Conservation (phyloP, 768 basidiomycete species). For the Cystoderma amianthinum region DNA sequence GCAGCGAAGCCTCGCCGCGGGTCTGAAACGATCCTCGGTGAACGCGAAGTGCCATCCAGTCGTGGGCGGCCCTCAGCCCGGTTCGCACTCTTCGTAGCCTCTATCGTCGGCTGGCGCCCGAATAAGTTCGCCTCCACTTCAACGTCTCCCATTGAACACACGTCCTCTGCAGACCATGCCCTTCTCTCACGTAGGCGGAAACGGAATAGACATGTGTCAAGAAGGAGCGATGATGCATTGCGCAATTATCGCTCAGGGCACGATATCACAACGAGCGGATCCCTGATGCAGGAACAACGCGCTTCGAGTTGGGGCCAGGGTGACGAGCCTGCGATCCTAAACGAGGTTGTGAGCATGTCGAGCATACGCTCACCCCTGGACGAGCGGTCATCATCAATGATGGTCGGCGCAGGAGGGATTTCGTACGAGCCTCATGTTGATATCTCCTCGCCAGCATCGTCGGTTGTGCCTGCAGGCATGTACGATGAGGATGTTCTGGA, state of each 20-base stretch:
- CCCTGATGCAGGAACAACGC: constrained; percentile 39
- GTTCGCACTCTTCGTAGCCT: neutral
- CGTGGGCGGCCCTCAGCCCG: neutral
- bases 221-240: constrained; percentile 44
- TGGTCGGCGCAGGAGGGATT: constrained; percentile 8
- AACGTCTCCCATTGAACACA: neutral
- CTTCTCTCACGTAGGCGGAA: neutral
- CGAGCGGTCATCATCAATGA: neutral
- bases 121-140: constrained; percentile 6
- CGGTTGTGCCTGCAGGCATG: neutral
- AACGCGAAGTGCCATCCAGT: constrained; percentile 1
- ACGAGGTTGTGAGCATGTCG: constrained; percentile 15
- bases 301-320: constrained; percentile 62
- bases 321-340: constrained; percentile 30
- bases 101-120: constrained; percentile 10
- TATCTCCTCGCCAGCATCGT: neutral
- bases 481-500: neutral
- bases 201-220: constrained; percentile 6
- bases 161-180: neutral
- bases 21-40: constrained; percentile 5
- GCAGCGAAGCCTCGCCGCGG: constrained; percentile 7
- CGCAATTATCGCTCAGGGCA: constrained; percentile 12
- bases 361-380: neutral
- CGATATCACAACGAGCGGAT: constrained; percentile 9
- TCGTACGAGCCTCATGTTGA: constrained; percentile 5